phyloP scores from a whole-genome alignment of 257 asterid species.

The Striga asiatica region DNA sequence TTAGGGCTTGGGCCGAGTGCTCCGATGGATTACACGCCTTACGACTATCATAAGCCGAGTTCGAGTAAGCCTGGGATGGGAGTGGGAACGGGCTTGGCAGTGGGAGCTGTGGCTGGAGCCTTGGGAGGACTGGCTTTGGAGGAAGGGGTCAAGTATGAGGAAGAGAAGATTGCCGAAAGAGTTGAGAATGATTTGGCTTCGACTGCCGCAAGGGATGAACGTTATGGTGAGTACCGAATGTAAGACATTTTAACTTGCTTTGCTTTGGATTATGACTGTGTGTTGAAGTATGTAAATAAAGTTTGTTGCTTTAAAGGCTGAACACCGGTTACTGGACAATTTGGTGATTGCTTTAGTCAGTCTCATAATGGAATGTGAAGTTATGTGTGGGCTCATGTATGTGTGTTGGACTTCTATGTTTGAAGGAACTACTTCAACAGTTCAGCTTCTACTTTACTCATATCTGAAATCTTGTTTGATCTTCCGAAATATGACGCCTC shows the following conservation, averaged over 20 bases:
- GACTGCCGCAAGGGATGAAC: conserved; percentile 39
- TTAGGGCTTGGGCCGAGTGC: conserved; percentile 77
- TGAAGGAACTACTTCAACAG: too few species aligned
- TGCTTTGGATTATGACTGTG: conserved; percentile 10
- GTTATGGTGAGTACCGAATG: conserved; percentile 36
- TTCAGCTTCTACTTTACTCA: too few species aligned
- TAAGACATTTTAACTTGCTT: neutral
- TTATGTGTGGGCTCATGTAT: neutral
- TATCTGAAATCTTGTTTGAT: too few species aligned
- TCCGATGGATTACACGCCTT: conserved; percentile 60
- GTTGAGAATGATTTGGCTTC: conserved; percentile 22
- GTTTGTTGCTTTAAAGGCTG: conserved; percentile 9
- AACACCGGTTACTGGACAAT: neutral
- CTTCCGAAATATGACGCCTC: too few species aligned
- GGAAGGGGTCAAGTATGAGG: conserved; percentile 53
- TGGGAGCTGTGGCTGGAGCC: conserved; percentile 56
- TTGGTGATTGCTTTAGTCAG: neutral
- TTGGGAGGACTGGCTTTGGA: conserved; percentile 69
- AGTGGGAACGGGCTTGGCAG: conserved; percentile 52
- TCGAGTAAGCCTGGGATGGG: conserved; percentile 36
- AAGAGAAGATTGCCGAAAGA: conserved; percentile 37
- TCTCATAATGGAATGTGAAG: neutral
- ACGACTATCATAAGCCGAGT: conserved; percentile 48
- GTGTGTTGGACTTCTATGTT: too few species aligned
- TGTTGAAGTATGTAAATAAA: conserved; percentile 25